phyloP scores from a whole-genome alignment of 225 moss, liverwort and hornwort species.

The Thuidium tamariscinum region DNA sequence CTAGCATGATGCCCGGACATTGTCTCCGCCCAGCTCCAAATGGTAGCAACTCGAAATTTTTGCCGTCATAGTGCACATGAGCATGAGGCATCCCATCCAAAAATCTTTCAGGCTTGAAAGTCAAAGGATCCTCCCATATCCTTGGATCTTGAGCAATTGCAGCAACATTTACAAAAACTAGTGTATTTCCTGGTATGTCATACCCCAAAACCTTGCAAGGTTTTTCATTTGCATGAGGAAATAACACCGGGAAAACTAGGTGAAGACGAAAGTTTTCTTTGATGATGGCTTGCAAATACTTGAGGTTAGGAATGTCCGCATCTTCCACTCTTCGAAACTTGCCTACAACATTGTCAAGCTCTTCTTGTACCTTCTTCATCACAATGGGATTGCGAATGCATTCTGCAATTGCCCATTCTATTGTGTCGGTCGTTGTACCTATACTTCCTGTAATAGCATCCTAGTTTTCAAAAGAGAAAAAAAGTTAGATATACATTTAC shows the following conservation, averaged over 20 bases:
- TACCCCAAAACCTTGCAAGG: neutral
- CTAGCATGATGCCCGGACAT: neutral
- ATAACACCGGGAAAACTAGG: neutral
- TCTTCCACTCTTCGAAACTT: neutral
- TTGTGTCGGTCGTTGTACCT: neutral
- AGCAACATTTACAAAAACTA: neutral
- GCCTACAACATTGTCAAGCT: neutral
- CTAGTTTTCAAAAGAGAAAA: neutral
- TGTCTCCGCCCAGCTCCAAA: neutral
- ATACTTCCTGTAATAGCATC: neutral
- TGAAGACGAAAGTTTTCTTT: neutral
- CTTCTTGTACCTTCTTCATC: neutral
- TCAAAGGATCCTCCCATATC: neutral
- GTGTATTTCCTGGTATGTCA: neutral
- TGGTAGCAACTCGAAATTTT: neutral
- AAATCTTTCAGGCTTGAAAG: neutral
- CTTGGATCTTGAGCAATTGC: neutral
- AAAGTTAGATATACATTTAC: rapidly evolving
- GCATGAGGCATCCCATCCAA: neutral
- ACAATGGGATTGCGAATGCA: neutral
- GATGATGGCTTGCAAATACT: neutral
- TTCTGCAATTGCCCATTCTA: neutral
- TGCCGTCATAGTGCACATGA: neutral
- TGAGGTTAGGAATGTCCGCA: neutral
- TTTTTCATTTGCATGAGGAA: neutral